Evolutionary conservation across 169 alveolate species (phyloP), one percentile per base, ranked within the genome.

Genomic region (Eimeria praecox): DNA sequence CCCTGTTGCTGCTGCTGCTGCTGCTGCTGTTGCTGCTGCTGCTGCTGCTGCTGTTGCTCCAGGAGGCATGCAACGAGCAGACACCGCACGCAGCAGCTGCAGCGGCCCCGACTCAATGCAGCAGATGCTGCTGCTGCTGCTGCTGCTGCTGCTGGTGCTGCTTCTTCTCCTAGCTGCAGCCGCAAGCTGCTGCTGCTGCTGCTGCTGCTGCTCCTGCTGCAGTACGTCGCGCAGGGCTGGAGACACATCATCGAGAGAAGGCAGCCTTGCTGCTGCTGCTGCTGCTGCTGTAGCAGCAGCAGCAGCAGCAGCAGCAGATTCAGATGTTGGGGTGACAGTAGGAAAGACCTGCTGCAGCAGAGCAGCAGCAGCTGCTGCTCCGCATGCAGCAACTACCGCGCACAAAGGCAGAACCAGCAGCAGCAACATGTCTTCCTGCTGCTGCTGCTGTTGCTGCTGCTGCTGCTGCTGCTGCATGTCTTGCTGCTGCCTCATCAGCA

Each of bases 71-170:
- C 24, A 33, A 4, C 85, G 85, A 30, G 52, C 56, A 2, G 85
- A 75, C 22, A 75, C 85, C 16, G 85, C 85, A 40, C 40, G 85
- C 85, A 75, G 44, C 85, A 75, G 49, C 4, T 35, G 44, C 85
- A 75, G 44, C 22, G 85, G 49, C 12, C 85, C 52, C n/a, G n/a
- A n/a, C n/a, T n/a, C n/a, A n/a, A n/a, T n/a, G n/a, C n/a, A n/a
- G n/a, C n/a, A n/a, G n/a, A n/a, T n/a, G 69, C 89, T 44, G 49
- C 66, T 78, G 89, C 89, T 46, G 89, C 89, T 78, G 89, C 89
- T 78, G 89, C 89, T 78, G 64, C 89, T 78, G 89, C 69, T 78
- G 85, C 85, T 73, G 27, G 40, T 44, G 38, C 38, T 42, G n/a
- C n/a, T n/a, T n/a, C n/a, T n/a, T n/a, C n/a, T n/a, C n/a, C n/a